Base-by-base conservation (phyloP, 129 eudicot species). In the Tanacetum coccineum region DNA sequence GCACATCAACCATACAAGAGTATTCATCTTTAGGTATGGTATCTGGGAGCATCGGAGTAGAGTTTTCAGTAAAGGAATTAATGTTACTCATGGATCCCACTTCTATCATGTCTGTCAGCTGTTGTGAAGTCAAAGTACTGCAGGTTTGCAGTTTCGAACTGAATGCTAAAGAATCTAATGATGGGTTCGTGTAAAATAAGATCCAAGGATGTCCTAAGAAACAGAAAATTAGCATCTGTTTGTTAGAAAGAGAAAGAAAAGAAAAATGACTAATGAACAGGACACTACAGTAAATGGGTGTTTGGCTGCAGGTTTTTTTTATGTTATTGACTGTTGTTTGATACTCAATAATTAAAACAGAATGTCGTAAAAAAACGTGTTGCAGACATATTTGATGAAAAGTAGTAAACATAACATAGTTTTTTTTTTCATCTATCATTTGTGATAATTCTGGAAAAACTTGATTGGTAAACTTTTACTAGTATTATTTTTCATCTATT, bases 201-300 rank as follows among this genome's bases (percentile, higher is more conserved):
- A 81, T 77, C 86, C 86, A 81, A 15, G 86, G 86, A 81, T 81
- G 86, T 21, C 80, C 82, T 81, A 78, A 47, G 12, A 22, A 73
- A 64, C 39, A 55, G 15, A 51, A 67, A 54, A 46, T 4, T 9
- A 7, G 13, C 18, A 54, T 11, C 39, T 1, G 18, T 30, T 28
- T 2, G 60, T 59, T 75, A 59, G 25, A 40, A 21, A 52, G 69
- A 59, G 22, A 22, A 32, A 52, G 68, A n/a, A n/a, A 22, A 67
- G 14, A 72, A 5, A n/a, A 12, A 44, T 15, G 11, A 48, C 9
- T 18, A 12, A 49, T 0, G 28, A n/a, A 7, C 14, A 62, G 20
- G 36, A 3, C 50, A 52, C 12, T 54, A 1, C 50, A 18, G 11
- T 54, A 13, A 10, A 30, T 18, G 9, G 49, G 48, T 53, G 73